A percentile compares a stretch with the other conserved stretches of the same genome.
Evolutionary conservation across 2,329 filamentous ascomycete genomes (phyloP).

Genomic region (Colletotrichum theobromicola): DNA sequence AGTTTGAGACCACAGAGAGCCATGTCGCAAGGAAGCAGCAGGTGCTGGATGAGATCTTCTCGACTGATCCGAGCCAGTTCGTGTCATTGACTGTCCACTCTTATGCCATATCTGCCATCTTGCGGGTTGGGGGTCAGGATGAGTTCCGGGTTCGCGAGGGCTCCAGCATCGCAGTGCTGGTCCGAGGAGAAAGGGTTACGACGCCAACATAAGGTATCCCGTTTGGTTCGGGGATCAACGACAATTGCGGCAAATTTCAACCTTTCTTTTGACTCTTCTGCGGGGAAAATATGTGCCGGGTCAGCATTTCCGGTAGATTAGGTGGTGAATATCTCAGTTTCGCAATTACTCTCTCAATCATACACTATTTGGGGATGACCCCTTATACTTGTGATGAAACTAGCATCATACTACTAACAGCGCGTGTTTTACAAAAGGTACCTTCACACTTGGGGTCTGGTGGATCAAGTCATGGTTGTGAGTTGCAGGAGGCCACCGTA

Average conservation of each 20-base stretch:
- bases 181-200: slow-evolving; percentile 41
- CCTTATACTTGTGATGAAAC: background rate
- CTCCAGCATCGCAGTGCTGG: slow-evolving; percentile 59
- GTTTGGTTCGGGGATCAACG: background rate
- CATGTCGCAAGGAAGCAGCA: slow-evolving; percentile 47
- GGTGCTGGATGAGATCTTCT: slow-evolving; percentile 53
- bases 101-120: slow-evolving; percentile 49
- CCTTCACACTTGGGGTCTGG: background rate
- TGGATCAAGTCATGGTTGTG: background rate
- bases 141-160: slow-evolving; percentile 54
- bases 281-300: no score
- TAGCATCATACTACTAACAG: no score
- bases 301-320: no score
- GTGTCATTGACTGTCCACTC: slow-evolving; percentile 58
- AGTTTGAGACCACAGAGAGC: slow-evolving; percentile 53
- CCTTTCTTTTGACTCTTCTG: background rate
- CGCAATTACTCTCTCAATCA: no score
- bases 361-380: background rate
- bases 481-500: background rate
- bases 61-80: slow-evolving; percentile 39
- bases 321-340: background rate
- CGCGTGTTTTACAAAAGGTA: background rate
- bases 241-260: background rate
- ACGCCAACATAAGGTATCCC: background rate
- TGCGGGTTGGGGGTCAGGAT: slow-evolving; percentile 45